Base-by-base conservation (phyloP, 1,284 basidiomycete genomes). In the Melampsora americana region DNA sequence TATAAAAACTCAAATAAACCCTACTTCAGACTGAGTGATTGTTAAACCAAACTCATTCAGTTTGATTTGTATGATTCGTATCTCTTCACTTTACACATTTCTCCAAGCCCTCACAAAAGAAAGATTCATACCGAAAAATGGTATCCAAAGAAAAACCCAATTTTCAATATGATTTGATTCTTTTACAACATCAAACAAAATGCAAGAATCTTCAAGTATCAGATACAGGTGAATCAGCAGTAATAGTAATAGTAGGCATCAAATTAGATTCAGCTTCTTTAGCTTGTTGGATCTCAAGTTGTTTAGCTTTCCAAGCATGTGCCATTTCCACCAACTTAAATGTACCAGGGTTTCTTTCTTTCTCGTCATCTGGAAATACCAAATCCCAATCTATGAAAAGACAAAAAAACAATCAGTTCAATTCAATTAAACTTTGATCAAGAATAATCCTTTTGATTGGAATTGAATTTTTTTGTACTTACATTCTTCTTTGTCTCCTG, bases 321-420 rank as follows among this genome's bases (percentile, higher is more conserved):
- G 94, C 94, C 86, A 91, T 92, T 83, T 95, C 90, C 82, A 96
- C 66, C 61, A 82, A 92, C 82, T 93, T 94, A 89, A 93, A 95
- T 0, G 92, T 89, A 0, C 92, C 90, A 0, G 94, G 92, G 81
- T 95, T 95, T 61, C 90, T 88, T 81, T 95, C 92, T 74, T 89
- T 88, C 81, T 95, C 92, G 86, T 97, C 94, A 85, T 96, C 94
- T 42, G 92, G 89, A 83, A 96, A 97, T 28, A 94, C 89, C 81
- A 95, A 88, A 82, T 95, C 93, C 90, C 91, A 95, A 82, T 95
- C 92, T 93, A 81, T 20, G 32, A 71, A 48, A 72, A n/a, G 18
- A 77, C 42, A 28, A 48, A 16, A 28, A 77, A 4, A 75, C 12
- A 20, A 56, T 23, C 9, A n/a, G 7, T 39, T 39, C 35, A 39